Evolutionary conservation across 768 basidiomycete genomes (phyloP).

Genomic region (Mycena rosella): DNA sequence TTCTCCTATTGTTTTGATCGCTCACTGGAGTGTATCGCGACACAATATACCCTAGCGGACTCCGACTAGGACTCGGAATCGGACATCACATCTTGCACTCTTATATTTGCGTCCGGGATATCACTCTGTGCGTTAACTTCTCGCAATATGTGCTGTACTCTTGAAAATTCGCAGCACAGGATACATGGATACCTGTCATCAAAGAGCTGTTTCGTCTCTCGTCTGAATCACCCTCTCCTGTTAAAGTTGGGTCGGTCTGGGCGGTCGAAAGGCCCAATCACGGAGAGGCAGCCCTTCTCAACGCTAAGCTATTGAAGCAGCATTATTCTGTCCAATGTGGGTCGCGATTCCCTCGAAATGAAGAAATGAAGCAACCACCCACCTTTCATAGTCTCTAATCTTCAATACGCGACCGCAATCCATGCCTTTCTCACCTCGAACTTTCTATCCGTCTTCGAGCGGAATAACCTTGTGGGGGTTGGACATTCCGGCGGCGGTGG

Average conservation of each 20-base stretch:
- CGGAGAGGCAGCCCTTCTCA: slow-evolving; percentile 20
- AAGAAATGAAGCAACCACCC: not conserved
- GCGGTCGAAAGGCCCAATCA: slow-evolving; percentile 31
- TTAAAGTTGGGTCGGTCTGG: slow-evolving; percentile 20
- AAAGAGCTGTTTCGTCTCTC: slow-evolving; percentile 20
- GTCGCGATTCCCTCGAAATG: not conserved
- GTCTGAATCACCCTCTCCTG: not conserved
- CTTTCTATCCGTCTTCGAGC: slow-evolving; percentile 22
- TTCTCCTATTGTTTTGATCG: slow-evolving; percentile 24
- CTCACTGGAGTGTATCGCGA: slow-evolving; percentile 21
- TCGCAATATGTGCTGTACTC: not conserved
- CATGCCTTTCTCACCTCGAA: slow-evolving; percentile 33
- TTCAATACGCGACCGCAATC: slow-evolving; percentile 30
- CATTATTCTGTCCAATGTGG: slow-evolving; percentile 27
- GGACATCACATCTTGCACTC: not conserved
- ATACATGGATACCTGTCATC: slow-evolving; percentile 29
- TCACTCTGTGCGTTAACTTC: slow-evolving; percentile 9
- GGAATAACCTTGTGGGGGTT: slow-evolving; percentile 30
- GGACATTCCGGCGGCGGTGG: slow-evolving; percentile 35
- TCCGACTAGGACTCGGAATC: not conserved
- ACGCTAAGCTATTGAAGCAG: slow-evolving; percentile 19
- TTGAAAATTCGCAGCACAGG: slow-evolving; percentile 14
- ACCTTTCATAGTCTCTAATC: slow-evolving; percentile 17
- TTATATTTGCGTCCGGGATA: slow-evolving; percentile 20
- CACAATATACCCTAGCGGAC: not conserved